phyloP scores from a whole-genome alignment of 179 eudicot species.

The Actinidia arguta region DNA sequence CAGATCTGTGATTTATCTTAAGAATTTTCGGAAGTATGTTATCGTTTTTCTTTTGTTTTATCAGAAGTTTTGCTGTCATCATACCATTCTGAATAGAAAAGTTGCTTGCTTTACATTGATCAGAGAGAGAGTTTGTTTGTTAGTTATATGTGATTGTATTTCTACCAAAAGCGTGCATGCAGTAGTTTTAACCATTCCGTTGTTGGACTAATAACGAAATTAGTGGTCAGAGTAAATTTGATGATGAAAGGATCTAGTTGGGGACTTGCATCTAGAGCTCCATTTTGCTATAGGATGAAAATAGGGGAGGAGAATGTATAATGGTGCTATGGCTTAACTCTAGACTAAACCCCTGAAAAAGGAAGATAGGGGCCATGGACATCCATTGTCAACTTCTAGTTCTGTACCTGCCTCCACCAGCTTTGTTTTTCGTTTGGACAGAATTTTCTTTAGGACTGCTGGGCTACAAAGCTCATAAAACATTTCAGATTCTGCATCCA shows the following conservation, averaged over 20 bases:
- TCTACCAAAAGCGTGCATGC: background rate
- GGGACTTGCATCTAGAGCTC: constrained; percentile 12
- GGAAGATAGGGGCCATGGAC: no score
- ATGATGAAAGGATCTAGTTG: background rate
- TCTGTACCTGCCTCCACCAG: background rate
- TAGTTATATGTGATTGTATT: background rate
- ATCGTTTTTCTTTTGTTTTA: no score
- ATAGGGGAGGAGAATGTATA: no score
- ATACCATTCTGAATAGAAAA: background rate
- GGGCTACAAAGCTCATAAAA: background rate
- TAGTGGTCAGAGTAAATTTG: background rate
- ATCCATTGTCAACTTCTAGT: background rate
- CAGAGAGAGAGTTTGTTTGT: background rate
- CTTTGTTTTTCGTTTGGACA: background rate
- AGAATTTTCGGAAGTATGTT: background rate
- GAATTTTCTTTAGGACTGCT: background rate
- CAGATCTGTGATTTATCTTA: background rate
- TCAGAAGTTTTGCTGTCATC: background rate
- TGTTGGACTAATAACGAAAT: background rate
- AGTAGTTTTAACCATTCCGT: background rate
- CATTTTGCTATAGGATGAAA: constrained; percentile 5
- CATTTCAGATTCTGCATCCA: background rate
- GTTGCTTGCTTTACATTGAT: background rate
- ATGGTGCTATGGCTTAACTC: no score
- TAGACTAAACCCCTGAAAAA: no score